phyloP scores from a whole-genome alignment of 108 stramenopile species.

The Cyclostephanos tholiformis region DNA sequence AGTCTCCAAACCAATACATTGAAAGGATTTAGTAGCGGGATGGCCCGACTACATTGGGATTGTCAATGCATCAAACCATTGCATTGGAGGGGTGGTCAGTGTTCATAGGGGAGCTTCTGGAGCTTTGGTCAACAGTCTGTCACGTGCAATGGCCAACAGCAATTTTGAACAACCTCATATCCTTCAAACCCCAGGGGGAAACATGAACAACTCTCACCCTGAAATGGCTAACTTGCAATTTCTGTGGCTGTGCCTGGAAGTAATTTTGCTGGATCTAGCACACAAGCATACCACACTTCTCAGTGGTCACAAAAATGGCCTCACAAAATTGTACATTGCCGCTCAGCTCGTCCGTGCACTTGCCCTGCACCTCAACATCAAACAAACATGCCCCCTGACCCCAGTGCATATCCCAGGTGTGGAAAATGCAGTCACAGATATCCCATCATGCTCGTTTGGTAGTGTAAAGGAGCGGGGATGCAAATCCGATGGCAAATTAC shows the following conservation, averaged over 20 bases:
- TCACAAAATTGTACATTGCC: slow-evolving; percentile 1
- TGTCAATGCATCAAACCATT: not conserved
- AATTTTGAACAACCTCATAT: slow-evolving; percentile 23
- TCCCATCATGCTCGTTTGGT: slow-evolving; percentile 21
- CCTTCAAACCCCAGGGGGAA: slow-evolving; percentile 27
- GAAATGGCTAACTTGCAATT: slow-evolving; percentile 28
- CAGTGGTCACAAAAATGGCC: slow-evolving; percentile 18
- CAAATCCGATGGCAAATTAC: not conserved
- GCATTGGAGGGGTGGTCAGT: slow-evolving; percentile 35
- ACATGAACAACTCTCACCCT: slow-evolving; percentile 40
- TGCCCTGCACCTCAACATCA: not conserved
- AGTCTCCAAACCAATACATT: not conserved
- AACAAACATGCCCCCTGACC: not conserved
- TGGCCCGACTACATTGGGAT: not conserved
- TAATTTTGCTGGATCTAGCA: too few relatives aligned
- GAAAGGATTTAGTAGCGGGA: not conserved
- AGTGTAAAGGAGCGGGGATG: slow-evolving; percentile 13
- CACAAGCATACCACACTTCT: not conserved
- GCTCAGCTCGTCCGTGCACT: slow-evolving; percentile 1
- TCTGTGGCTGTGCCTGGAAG: slow-evolving; percentile 8
- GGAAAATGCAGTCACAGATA: slow-evolving; percentile 16
- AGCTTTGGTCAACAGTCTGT: not conserved
- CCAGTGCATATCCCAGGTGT: slow-evolving; percentile 13
- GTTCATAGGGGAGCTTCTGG: not conserved
- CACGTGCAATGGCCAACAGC: slow-evolving; percentile 17